Conservation (phyloP, 164 flowering plant genomes). For the Annona squamosa region DNA sequence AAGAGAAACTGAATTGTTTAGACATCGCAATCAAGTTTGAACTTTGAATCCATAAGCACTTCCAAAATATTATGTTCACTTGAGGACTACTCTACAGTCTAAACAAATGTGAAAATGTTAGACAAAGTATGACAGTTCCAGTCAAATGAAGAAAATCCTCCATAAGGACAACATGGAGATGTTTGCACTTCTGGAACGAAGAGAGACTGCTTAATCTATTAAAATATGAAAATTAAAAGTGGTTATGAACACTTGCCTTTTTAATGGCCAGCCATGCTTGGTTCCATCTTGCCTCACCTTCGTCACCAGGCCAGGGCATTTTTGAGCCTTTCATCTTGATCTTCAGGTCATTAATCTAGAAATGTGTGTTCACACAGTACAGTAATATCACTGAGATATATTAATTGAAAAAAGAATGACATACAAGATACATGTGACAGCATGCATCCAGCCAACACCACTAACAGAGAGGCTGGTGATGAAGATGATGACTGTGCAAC, state of each 20-base stretch:
- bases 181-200: too few species aligned
- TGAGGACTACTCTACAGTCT: not conserved
- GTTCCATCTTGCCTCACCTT: constrained; percentile 30
- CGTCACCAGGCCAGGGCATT: constrained; percentile 39
- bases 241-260: constrained; percentile 9
- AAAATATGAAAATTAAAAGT: not conserved
- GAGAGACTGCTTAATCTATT: too few species aligned
- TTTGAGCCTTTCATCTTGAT: constrained; percentile 29
- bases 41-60: not conserved
- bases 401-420: not conserved
- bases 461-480: too few species aligned
- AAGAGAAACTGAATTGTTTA: not conserved
- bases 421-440: not conserved
- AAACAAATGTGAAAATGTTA: not conserved
- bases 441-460: too few species aligned
- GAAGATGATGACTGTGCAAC: too few species aligned
- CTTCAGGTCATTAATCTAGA: constrained; percentile 24
- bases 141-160: not conserved
- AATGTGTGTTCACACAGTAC: not conserved
- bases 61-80: not conserved
- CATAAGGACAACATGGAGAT: not conserved
- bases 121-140: not conserved
- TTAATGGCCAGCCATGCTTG: constrained; percentile 37
- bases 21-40: not conserved
- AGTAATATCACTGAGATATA: not conserved